Conservation (phyloP, 139 green algal genomes). For the Chloropicon primus region DNA sequence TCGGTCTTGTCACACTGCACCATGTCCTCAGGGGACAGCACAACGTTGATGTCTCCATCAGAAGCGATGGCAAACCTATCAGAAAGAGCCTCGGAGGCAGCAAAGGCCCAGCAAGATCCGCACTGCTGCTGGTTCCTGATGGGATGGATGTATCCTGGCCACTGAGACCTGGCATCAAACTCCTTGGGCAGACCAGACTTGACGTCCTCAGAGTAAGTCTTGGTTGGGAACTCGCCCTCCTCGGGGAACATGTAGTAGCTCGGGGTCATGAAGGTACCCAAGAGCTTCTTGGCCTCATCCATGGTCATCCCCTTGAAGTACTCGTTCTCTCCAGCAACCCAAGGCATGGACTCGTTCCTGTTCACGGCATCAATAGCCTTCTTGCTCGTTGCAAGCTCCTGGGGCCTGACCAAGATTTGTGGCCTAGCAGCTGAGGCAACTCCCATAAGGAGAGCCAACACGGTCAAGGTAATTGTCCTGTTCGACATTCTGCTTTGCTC, state of each 20-base stretch:
- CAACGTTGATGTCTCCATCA: not conserved
- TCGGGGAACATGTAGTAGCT: not conserved
- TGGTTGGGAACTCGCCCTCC: not conserved
- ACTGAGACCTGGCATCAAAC: slow-evolving; percentile 17
- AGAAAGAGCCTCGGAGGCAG: slow-evolving; percentile 9
- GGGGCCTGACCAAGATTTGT: not conserved
- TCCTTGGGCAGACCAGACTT: slow-evolving; percentile 10
- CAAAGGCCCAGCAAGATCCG: slow-evolving; percentile 23
- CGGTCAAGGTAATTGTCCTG: not conserved
- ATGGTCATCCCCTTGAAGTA: not conserved
- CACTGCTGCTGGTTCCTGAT: slow-evolving; percentile 13
- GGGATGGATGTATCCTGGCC: slow-evolving; percentile 9
- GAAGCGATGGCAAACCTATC: slow-evolving; percentile 10
- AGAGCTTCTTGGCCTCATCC: not conserved
- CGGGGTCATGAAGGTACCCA: not conserved
- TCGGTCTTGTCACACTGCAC: not conserved
- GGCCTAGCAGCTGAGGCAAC: not conserved
- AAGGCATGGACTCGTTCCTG: not conserved
- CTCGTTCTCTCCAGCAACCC: not conserved
- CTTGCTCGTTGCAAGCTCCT: not conserved
- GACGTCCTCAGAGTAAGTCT: not conserved
- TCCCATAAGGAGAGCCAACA: not conserved
- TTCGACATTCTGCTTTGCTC: not conserved
- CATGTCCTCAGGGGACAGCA: not conserved
- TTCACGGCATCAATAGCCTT: not conserved